Conservation (phyloP, 495 filamentous ascomycete genomes). For the Amphirosellinia nigrospora region DNA sequence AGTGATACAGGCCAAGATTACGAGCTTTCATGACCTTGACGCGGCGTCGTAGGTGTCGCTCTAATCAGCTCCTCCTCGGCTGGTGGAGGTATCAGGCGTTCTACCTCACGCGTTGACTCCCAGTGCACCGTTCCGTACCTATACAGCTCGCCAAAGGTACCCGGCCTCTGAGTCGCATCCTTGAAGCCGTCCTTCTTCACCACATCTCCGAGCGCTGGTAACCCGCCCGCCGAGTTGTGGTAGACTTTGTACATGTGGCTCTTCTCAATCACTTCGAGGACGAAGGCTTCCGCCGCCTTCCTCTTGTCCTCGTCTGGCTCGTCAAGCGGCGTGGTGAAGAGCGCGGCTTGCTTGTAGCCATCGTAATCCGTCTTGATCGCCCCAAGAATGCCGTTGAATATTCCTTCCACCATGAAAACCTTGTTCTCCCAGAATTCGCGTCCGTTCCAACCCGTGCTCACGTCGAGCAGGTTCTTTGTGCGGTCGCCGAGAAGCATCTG, state of each 20-base stretch:
- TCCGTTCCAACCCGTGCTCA: slow-evolving; percentile 36
- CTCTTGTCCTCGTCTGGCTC: slow-evolving; percentile 26
- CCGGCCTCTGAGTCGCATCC: slow-evolving; percentile 38
- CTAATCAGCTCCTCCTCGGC: slow-evolving; percentile 27
- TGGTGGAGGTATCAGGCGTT: slow-evolving; percentile 25
- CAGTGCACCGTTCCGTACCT: slow-evolving; percentile 43
- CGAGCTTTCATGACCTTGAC: background rate
- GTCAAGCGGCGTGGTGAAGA: slow-evolving; percentile 35
- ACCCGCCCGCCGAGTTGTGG: slow-evolving; percentile 32
- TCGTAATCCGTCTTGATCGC: slow-evolving; percentile 33
- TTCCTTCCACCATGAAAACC: slow-evolving; percentile 31
- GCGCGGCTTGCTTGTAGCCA: slow-evolving; percentile 31
- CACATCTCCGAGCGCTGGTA: slow-evolving; percentile 36
- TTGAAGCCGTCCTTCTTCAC: slow-evolving; percentile 38
- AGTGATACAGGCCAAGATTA: background rate
- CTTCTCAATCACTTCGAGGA: slow-evolving; percentile 33
- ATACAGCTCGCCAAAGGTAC: slow-evolving; percentile 47
- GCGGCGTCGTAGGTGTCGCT: slow-evolving; percentile 31
- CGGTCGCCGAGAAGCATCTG: slow-evolving; percentile 38
- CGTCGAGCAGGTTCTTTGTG: slow-evolving; percentile 34
- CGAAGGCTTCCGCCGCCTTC: slow-evolving; percentile 32
- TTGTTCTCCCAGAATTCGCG: slow-evolving; percentile 36
- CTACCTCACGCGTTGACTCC: slow-evolving; percentile 34
- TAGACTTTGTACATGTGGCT: slow-evolving; percentile 39
- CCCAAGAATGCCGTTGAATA: slow-evolving; percentile 31